phyloP scores from a whole-genome alignment of 805 yeast species.

The Helenozyma baotianmanensis region DNA sequence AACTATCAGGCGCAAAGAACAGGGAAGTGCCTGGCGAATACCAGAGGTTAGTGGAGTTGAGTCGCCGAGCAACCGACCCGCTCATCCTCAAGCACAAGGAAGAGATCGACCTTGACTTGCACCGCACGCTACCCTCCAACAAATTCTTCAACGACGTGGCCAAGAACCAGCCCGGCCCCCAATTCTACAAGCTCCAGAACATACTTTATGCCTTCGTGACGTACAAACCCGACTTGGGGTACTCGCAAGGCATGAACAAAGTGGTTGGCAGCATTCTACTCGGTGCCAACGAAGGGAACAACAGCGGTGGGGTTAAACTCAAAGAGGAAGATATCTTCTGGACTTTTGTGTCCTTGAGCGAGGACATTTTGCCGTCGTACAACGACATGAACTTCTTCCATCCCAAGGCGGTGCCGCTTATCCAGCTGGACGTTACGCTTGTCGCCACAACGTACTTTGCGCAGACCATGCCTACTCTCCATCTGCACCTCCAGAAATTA shows the following conservation, averaged over 20 bases:
- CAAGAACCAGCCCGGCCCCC: conserved; percentile 48
- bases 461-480: conserved; percentile 36
- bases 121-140: conserved; percentile 53
- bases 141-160: conserved; percentile 39
- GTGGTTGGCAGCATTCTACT: conserved; percentile 49
- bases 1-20: conserved; percentile 47
- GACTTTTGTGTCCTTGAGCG: conserved; percentile 46
- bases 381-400: conserved; percentile 16
- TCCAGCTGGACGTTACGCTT: conserved; percentile 38
- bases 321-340: conserved; percentile 50
- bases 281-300: conserved; percentile 22
- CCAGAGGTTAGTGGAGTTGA: conserved; percentile 22
- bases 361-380: conserved; percentile 46
- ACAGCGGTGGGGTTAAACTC: conserved; percentile 6
- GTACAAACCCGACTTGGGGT: conserved; percentile 46
- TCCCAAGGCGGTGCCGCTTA: conserved; percentile 15
- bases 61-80: not conserved
- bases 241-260: conserved; percentile 60
- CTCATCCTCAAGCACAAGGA: conserved; percentile 24
- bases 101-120: conserved; percentile 51
- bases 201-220: conserved; percentile 47
- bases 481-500: conserved; percentile 27
- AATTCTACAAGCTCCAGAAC: conserved; percentile 42
- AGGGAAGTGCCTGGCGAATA: conserved; percentile 46
- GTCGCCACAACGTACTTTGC: conserved; percentile 29